Percentiles rank a stretch among this genome's conserved stretches.
Evolutionary conservation across 2,329 filamentous ascomycete genomes (phyloP).

Genomic region (Colletotrichum navitas): DNA sequence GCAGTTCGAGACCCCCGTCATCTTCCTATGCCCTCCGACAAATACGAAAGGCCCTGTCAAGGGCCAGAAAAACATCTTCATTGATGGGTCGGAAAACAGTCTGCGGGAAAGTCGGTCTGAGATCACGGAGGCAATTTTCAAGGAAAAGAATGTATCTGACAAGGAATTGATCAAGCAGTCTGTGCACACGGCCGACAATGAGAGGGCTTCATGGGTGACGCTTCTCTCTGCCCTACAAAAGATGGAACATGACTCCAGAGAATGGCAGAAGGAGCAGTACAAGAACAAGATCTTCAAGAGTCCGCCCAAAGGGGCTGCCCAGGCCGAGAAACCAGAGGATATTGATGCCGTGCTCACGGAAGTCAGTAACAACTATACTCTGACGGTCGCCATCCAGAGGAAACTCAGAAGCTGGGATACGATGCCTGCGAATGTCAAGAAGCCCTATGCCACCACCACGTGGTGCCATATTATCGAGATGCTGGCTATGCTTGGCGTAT

Average conservation of each 20-base stretch:
- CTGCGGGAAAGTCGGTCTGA: constrained; percentile 51
- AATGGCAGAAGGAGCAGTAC: constrained; percentile 59
- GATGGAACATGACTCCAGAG: constrained; percentile 62
- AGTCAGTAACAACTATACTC: constrained; percentile 51
- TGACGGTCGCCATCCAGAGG: constrained; percentile 62
- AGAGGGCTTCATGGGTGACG: constrained; percentile 66
- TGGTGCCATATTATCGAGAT: constrained; percentile 69
- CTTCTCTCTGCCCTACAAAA: constrained; percentile 63
- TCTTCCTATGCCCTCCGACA: constrained; percentile 60
- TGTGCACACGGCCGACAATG: constrained; percentile 68
- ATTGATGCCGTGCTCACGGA: constrained; percentile 2
- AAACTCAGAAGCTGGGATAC: constrained; percentile 64
- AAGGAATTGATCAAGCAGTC: constrained; percentile 42
- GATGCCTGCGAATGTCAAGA: constrained; percentile 61
- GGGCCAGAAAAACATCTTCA: constrained; percentile 49
- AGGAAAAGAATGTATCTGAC: constrained; percentile 22
- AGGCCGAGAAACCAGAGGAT: constrained; percentile 3
- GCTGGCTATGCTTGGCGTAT: constrained; percentile 65
- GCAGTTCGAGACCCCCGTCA: constrained; percentile 62
- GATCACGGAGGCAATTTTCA: constrained; percentile 1
- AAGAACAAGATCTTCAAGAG: background rate
- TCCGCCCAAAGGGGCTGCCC: constrained; percentile 20
- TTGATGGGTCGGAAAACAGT: constrained; percentile 56
- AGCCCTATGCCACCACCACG: constrained; percentile 67
- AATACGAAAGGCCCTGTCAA: constrained; percentile 55